Conservation (phyloP, 192 early-diverging fungal species). For the Umbelopsis isabellina region DNA sequence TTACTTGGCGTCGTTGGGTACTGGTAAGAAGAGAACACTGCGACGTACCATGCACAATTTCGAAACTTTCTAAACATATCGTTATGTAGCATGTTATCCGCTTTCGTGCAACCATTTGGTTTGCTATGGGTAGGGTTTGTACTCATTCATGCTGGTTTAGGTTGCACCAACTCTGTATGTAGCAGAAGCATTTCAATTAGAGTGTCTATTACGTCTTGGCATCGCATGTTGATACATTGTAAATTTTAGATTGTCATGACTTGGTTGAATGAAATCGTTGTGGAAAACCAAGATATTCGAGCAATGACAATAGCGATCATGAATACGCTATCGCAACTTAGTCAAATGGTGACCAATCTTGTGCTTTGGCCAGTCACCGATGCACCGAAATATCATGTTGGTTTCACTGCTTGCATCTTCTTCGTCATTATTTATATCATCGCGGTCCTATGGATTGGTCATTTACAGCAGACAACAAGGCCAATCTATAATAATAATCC, state of each 20-base stretch:
- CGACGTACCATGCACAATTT: background rate
- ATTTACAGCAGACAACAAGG: background rate
- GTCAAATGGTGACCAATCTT: conserved; percentile 29
- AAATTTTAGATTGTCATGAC: conserved; percentile 41
- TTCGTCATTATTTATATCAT: conserved; percentile 25
- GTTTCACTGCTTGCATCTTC: conserved; percentile 25
- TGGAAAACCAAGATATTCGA: conserved; percentile 29
- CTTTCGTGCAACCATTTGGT: conserved; percentile 43
- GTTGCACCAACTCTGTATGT: conserved; percentile 34
- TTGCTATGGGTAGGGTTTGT: conserved; percentile 36
- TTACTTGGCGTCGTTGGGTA: conserved; percentile 35
- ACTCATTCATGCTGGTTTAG: conserved; percentile 32
- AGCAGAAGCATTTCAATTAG: background rate
- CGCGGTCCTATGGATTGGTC: conserved; percentile 7
- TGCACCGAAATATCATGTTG: conserved; percentile 15
- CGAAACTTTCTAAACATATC: background rate
- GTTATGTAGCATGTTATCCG: conserved; percentile 29
- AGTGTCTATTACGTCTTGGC: background rate
- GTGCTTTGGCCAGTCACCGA: conserved; percentile 45
- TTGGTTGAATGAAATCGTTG: conserved; percentile 42
- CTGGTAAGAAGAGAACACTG: conserved; percentile 21
- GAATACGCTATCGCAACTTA: conserved; percentile 34
- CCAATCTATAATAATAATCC: no score
- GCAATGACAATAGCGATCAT: conserved; percentile 41
- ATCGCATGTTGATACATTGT: background rate